Base-by-base conservation (phyloP, 257 asterid species). In the Nicotiana knightiana region DNA sequence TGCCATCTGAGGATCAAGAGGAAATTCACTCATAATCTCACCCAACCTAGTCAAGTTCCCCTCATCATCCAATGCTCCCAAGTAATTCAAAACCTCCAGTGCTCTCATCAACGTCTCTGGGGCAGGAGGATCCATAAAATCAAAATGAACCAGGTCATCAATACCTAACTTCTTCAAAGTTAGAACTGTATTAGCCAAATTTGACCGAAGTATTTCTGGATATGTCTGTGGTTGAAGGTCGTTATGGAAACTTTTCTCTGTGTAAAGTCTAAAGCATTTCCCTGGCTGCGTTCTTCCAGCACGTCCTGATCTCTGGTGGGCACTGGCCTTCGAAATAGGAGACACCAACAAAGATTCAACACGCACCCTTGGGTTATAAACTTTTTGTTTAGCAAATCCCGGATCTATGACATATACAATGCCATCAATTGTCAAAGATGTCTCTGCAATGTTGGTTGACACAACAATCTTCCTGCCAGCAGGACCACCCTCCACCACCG, bases 251-350 rank as follows among this genome's bases (percentile, higher is more conserved):
- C 98, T 94, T 87, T 86, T 93, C 80, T 96, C 98, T 0, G 97
- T 94, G 85, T 94, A 96, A 43, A 96, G 99, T 86, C 99, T 90
- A 81, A 91, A 96, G 84, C 99, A 96, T 85, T 96, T 96, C 67
- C 99, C 98, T 5, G 99, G 98, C 81, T 93, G 99, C 5, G 98
- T 94, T 88, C 98, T 92, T 84, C 99, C 99, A 81, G 99, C 99
- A 92, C 98, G 98, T 30, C 98, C 98, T 0, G 99, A 91, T 63
- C 99, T 91, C 67, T 96, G 98, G 84, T 96, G 98, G 5, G 98
- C 99, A 87, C 99, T 96, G 53, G 99, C 99, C 90, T 96, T 96
- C 15, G 98, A 96, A 88, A 93, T 96, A 24, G 99, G 98, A 86
- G 99, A 96, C 46, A 96, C 99, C 96, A 96, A 86, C 67, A 96